Conservation (phyloP, 2,329 filamentous ascomycete species). For the Neonectria coccinea region DNA sequence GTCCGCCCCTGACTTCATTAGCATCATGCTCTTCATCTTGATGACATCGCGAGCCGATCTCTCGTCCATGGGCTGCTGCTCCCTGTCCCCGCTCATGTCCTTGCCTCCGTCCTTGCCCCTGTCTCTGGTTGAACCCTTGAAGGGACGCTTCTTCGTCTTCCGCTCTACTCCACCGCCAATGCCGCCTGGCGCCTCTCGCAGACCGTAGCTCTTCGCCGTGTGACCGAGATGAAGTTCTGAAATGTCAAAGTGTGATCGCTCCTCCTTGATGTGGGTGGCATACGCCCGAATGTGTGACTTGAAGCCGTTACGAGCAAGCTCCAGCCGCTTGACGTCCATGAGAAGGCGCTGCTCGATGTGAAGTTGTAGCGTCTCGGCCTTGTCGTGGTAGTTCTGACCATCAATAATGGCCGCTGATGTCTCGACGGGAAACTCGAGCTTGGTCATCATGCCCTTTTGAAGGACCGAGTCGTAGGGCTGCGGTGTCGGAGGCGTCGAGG, state of each 20-base stretch:
- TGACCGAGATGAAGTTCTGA: constrained; percentile 92
- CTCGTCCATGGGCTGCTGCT: constrained; percentile 52
- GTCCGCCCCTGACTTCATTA: constrained; percentile 71
- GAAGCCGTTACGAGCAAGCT: constrained; percentile 86
- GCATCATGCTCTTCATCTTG: constrained; percentile 73
- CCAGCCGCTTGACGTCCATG: constrained; percentile 74
- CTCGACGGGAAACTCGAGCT: constrained; percentile 76
- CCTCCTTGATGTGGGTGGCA: constrained; percentile 88
- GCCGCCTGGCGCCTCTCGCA: constrained; percentile 88
- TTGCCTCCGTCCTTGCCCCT: constrained; percentile 53
- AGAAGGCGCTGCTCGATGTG: constrained; percentile 71
- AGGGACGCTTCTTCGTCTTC: constrained; percentile 56
- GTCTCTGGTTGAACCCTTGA: constrained; percentile 49
- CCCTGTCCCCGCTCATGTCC: constrained; percentile 50
- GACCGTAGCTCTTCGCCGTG: constrained; percentile 90
- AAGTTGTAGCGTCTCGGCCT: constrained; percentile 69
- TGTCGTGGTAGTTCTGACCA: constrained; percentile 59
- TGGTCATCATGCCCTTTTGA: constrained; percentile 73
- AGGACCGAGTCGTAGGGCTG: constrained; percentile 67
- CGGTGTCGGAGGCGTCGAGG: constrained; percentile 60
- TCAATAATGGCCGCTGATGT: constrained; percentile 66
- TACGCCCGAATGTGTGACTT: constrained; percentile 95
- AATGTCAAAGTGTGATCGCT: constrained; percentile 91
- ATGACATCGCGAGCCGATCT: constrained; percentile 56
- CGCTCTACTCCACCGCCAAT: constrained; percentile 72